Conservation (phyloP, 371 early-diverging fungal genomes). For the Mortierella sp. region DNA sequence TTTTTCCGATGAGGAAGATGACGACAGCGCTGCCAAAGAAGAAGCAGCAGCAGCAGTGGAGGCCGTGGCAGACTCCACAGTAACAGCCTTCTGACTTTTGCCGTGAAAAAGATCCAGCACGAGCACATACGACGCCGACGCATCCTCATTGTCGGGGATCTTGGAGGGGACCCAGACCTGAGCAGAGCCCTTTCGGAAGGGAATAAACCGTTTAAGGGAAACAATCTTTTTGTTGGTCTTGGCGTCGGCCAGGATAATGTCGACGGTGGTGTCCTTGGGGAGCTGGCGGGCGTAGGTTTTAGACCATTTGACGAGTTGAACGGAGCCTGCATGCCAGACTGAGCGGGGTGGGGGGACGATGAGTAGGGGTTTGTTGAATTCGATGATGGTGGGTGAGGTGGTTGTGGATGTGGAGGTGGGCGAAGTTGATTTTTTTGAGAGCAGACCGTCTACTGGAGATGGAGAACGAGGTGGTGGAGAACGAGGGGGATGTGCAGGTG, state of each 20-base stretch:
- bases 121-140: conserved; percentile 19
- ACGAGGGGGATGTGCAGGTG: not conserved
- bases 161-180: conserved; percentile 36
- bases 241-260: conserved; percentile 39
- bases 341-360: conserved; percentile 33
- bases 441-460: not conserved
- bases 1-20: not conserved
- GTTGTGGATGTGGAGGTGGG: not conserved
- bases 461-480: not conserved
- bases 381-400: not conserved
- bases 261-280: conserved; percentile 46
- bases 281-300: conserved; percentile 27
- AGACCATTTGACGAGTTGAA: conserved; percentile 38
- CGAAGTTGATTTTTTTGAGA: conserved; percentile 8
- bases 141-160: conserved; percentile 21
- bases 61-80: conserved; percentile 1
- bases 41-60: not conserved
- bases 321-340: conserved; percentile 44
- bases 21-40: not conserved
- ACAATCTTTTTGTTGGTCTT: conserved; percentile 31
- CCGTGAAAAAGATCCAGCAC: conserved; percentile 42
- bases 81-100: conserved; percentile 15
- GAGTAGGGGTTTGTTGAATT: conserved; percentile 25
- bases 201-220: conserved; percentile 44
- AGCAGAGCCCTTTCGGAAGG: conserved; percentile 28